Percentiles rank a stretch among this genome's conserved stretches.
phyloP scores from a whole-genome alignment of 164 flowering plant species.

The Aristolochia californica region DNA sequence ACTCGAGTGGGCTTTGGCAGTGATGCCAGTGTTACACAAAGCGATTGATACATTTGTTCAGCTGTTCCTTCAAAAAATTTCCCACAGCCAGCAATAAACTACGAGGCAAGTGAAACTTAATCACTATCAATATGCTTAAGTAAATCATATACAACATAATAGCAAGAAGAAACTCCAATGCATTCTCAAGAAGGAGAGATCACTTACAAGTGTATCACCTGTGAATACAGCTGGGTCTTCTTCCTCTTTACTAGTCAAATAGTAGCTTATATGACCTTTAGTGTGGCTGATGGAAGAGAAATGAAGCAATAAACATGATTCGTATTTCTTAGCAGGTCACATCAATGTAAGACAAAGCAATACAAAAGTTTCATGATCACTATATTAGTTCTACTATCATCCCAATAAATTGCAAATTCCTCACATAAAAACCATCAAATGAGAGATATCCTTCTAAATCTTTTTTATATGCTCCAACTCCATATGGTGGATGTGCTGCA shows the following conservation, averaged over 20 bases:
- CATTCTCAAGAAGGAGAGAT: background rate
- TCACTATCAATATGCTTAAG: background rate
- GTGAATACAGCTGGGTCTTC: slow-evolving; percentile 87
- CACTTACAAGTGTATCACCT: slow-evolving; percentile 84
- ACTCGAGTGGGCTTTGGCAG: slow-evolving; percentile 85
- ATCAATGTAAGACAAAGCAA: background rate
- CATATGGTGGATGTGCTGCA: too few relatives aligned
- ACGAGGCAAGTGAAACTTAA: background rate
- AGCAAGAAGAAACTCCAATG: too few relatives aligned
- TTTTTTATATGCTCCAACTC: too few relatives aligned
- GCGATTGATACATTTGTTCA: slow-evolving; percentile 89
- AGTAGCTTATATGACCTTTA: slow-evolving; percentile 88
- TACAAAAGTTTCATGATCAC: background rate
- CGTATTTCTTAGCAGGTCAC: background rate
- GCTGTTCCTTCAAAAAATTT: slow-evolving; percentile 94
- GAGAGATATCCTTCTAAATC: too few relatives aligned
- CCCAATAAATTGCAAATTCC: too few relatives aligned
- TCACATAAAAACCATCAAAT: too few relatives aligned
- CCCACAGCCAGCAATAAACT: slow-evolving; percentile 96
- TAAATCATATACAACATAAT: background rate
- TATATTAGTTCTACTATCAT: background rate
- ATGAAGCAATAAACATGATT: background rate
- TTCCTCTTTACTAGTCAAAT: slow-evolving; percentile 54
- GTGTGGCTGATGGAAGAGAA: slow-evolving; percentile 61
- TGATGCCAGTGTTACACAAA: slow-evolving; percentile 77